Conservation (phyloP, 331 rosid species). For the Rhamnella rubrinervis region DNA sequence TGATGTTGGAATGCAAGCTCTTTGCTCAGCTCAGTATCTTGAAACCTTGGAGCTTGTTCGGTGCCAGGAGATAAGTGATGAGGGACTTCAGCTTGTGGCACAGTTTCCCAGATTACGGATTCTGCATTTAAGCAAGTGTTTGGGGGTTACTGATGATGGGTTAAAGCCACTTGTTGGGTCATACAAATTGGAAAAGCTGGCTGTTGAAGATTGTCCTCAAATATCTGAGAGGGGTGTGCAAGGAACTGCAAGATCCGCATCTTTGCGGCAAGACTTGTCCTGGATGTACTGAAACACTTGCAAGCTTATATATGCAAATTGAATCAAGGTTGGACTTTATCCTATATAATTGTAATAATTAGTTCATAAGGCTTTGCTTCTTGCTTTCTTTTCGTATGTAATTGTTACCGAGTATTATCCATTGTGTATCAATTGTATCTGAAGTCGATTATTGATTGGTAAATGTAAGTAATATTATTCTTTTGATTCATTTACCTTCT, state of each 20-base stretch:
- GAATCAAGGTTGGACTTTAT: background rate
- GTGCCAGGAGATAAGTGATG: conserved; percentile 89
- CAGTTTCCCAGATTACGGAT: conserved; percentile 54
- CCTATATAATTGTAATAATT: background rate
- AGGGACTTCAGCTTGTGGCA: conserved; percentile 76
- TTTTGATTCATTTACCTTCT: too few relatives aligned
- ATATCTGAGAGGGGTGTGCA: conserved; percentile 74
- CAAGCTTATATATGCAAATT: background rate
- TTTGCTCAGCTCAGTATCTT: conserved; percentile 65
- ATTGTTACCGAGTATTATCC: background rate
- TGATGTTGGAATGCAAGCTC: conserved; percentile 84
- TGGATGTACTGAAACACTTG: conserved; percentile 68
- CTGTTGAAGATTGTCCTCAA: conserved; percentile 83
- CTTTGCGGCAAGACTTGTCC: conserved; percentile 77
- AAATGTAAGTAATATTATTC: too few relatives aligned
- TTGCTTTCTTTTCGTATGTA: background rate
- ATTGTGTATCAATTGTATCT: background rate
- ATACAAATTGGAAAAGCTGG: conserved; percentile 58
- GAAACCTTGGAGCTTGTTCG: conserved; percentile 72
- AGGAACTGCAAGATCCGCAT: conserved; percentile 67
- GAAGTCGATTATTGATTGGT: background rate
- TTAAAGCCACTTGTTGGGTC: conserved; percentile 75
- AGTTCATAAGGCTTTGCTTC: background rate
- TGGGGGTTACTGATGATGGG: conserved; percentile 83
- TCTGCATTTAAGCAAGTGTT: conserved; percentile 63